Percentiles rank a stretch among this genome's conserved stretches.
Evolutionary conservation across 352 stramenopile genomes (phyloP).

Genomic region (Globisporangium nodosum): DNA sequence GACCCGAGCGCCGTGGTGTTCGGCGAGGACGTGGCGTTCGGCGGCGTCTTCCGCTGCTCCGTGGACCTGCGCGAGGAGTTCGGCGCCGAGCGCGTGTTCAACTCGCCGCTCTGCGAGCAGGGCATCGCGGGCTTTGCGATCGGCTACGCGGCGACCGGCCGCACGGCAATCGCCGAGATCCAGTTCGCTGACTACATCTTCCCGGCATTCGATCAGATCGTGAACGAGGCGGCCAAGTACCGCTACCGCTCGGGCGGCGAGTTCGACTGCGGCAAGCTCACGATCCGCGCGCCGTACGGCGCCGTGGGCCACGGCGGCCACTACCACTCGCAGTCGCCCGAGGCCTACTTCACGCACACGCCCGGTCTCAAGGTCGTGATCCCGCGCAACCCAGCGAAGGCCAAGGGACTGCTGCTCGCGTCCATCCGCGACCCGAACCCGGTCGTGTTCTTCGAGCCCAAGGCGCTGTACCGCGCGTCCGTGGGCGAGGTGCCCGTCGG

Average conservation of each 20-base stretch:
- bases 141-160: conserved; percentile 94
- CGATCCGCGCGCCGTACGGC: conserved; percentile 93
- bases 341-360: conserved; percentile 97
- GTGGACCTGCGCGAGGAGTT: conserved; percentile 93
- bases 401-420: conserved; percentile 95
- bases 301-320: conserved; percentile 92
- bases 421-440: conserved; percentile 96
- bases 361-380: conserved; percentile 98
- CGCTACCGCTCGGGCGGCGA: conserved; percentile 96
- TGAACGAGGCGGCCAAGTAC: conserved; percentile 98
- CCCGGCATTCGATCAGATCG: conserved; percentile 94
- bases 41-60: conserved; percentile 97
- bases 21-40: conserved; percentile 98
- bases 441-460: conserved; percentile 97
- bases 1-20: conserved; percentile 92
- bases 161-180: conserved; percentile 97
- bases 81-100: conserved; percentile 94
- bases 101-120: conserved; percentile 95
- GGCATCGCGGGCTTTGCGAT: conserved; percentile 95
- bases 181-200: conserved; percentile 99
- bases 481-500: conserved; percentile 94
- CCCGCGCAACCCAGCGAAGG: conserved; percentile 90
- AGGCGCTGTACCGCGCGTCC: conserved; percentile 95
- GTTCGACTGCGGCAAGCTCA: conserved; percentile 97
- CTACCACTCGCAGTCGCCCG: conserved; percentile 95